phyloP scores from a whole-genome alignment of 441 rosid genomes.

The Populus trichocarpa region DNA sequence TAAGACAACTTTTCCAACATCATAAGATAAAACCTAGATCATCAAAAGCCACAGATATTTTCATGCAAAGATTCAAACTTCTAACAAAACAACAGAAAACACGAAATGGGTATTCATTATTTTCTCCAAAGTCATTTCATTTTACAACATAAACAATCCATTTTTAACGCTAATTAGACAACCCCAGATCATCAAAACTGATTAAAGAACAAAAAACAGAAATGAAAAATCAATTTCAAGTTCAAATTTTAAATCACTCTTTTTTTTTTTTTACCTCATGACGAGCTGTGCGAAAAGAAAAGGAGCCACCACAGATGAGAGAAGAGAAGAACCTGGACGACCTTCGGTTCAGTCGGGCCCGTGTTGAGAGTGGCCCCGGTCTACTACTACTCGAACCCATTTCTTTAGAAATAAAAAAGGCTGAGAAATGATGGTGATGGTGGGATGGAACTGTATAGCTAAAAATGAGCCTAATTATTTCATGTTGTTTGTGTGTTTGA shows the following conservation, averaged over 20 bases:
- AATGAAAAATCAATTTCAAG: background rate
- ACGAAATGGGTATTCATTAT: background rate
- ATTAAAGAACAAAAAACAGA: background rate
- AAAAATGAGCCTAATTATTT: background rate
- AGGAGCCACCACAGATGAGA: conserved; percentile 42
- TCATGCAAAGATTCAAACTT: background rate
- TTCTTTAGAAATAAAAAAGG: conserved; percentile 2
- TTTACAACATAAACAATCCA: background rate
- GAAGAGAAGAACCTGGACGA: conserved; percentile 32
- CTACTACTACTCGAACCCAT: conserved; percentile 64
- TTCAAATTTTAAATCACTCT: background rate
- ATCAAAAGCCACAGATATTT: background rate
- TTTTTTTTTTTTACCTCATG: conserved; percentile 28
- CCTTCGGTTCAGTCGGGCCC: conserved; percentile 27
- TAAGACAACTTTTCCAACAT: background rate
- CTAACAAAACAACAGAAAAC: conserved; percentile 4
- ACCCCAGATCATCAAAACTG: background rate
- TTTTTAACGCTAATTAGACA: background rate
- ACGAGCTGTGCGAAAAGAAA: conserved; percentile 37
- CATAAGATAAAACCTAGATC: background rate
- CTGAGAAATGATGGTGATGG: background rate
- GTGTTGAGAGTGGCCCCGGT: conserved; percentile 27
- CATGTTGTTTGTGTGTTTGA: background rate
- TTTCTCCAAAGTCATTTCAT: background rate
- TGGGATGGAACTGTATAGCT: background rate